phyloP scores from a whole-genome alignment of 179 eudicot genomes.

The Silene noctiflora region DNA sequence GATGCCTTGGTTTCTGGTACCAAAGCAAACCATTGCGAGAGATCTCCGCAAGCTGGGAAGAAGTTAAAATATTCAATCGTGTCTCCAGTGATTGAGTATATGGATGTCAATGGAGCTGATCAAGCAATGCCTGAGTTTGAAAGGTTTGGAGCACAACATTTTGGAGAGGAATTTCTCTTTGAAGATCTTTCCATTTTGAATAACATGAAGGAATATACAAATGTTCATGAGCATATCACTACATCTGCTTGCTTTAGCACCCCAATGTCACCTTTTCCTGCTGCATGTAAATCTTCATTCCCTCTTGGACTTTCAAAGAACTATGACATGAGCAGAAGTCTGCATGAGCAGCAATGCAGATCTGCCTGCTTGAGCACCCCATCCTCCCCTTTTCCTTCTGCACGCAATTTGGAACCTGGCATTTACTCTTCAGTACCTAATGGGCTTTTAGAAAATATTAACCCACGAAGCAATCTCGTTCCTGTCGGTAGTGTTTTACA shows the following conservation, averaged over 20 bases:
- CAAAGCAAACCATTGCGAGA: constrained; percentile 25
- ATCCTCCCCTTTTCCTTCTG: constrained; percentile 44
- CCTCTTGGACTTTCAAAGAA: constrained; percentile 55
- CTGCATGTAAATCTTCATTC: constrained; percentile 35
- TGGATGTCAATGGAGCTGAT: constrained; percentile 40
- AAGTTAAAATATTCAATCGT: constrained; percentile 28
- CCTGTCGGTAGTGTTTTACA: constrained; percentile 32
- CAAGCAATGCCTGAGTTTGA: constrained; percentile 58
- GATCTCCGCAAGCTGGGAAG: constrained; percentile 26
- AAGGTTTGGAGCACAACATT: constrained; percentile 38
- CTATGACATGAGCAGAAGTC: constrained; percentile 35
- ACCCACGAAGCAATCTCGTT: constrained; percentile 30
- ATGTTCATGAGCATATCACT: constrained; percentile 2
- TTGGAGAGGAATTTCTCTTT: constrained; percentile 32
- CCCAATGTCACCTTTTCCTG: constrained; percentile 17
- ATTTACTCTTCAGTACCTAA: constrained; percentile 55
- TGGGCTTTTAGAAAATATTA: constrained; percentile 52
- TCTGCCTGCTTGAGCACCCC: constrained; percentile 58
- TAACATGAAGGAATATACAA: constrained; percentile 28
- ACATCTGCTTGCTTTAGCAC: constrained; percentile 10
- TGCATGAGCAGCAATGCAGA: constrained; percentile 50
- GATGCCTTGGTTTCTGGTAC: constrained; percentile 22
- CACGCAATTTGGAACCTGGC: constrained; percentile 37
- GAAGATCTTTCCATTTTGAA: constrained; percentile 37
- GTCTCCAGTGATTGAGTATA: constrained; percentile 36